Base-by-base conservation (phyloP, 164 flowering plant genomes). In the Annona cherimola region DNA sequence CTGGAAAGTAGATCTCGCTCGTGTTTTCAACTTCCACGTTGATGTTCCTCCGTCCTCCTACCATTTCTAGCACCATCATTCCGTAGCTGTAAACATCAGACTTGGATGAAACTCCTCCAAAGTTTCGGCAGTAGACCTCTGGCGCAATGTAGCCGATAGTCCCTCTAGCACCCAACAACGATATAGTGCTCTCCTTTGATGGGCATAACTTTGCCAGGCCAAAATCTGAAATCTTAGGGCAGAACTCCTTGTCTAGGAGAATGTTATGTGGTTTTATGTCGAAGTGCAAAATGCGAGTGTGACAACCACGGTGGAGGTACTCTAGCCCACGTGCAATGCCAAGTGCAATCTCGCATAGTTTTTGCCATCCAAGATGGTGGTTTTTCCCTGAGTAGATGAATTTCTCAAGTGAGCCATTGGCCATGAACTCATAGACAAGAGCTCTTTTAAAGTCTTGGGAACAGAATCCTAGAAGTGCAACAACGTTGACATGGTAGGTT, bases 261-360 rank as follows among this genome's bases (percentile, higher is more conserved):
- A 69, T 69, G 63, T 69, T 69, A 69, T 69, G 67, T 2, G 73
- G 73, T 45, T 70, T 70, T 43, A 70, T 70, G 42, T 70, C 73
- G 5, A 70, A 45, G 43, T 70, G 73, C 5, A 70, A 4, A 44
- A 70, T 70, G 43, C 73, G 63, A 5, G 20, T 60, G 16, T 44
- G 19, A 43, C 73, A 70, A 42, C 73, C 73, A 41, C 64, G 73
- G 6, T 70, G 73, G 6, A 61, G 12, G 55, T 70, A 70, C 11
- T 70, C 67, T 42, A 70, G 63, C 20, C 73, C 73, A 3, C 65
- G 63, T 0, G 63, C 63, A 26, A 57, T 54, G 39, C 59, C 63
- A 1, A 69, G 8, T 46, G 45, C 71, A 26, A 69, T 57, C 14
- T 55, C 14, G 5, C 12, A 55, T 39, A 69, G 44, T 18, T 55